A percentile compares a stretch with the other conserved stretches of the same genome.
Conservation (phyloP, 73 alveolate species). For the Paramecium biaurelia region DNA sequence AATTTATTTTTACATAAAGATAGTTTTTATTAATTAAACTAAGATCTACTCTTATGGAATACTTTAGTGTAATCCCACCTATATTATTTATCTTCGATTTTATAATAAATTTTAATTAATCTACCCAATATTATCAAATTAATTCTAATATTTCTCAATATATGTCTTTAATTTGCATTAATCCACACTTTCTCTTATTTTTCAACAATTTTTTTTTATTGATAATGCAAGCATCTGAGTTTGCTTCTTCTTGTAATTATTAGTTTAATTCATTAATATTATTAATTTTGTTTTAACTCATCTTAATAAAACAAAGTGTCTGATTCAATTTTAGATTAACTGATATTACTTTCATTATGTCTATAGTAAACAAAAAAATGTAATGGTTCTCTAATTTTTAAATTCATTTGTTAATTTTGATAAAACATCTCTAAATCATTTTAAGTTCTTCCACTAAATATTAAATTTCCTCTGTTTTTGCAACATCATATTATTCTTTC, state of each 20-base stretch:
- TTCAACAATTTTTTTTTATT: slow-evolving; percentile 3
- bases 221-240: not conserved
- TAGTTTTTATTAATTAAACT: not conserved
- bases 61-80: not conserved
- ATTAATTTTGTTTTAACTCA: not conserved
- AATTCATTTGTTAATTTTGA: slow-evolving; percentile 46
- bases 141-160: not conserved
- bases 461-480: slow-evolving; percentile 31
- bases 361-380: not conserved
- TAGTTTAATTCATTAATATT: slow-evolving; percentile 52
- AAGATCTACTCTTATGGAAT: not conserved
- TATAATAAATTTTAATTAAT: too few relatives aligned
- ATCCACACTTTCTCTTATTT: too few relatives aligned
- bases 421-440: slow-evolving; percentile 37
- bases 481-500: slow-evolving; percentile 8
- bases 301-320: slow-evolving; percentile 9
- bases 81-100: too few relatives aligned
- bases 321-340: slow-evolving; percentile 15
- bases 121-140: too few relatives aligned
- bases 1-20: not conserved
- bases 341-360: not conserved
- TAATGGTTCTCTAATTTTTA: slow-evolving; percentile 18
- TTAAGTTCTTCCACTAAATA: not conserved
- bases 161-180: too few relatives aligned
- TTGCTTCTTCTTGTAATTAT: slow-evolving; percentile 24